Evolutionary conservation across 176 grass and related monocot genomes (phyloP).

Genomic region (Avena sativa): DNA sequence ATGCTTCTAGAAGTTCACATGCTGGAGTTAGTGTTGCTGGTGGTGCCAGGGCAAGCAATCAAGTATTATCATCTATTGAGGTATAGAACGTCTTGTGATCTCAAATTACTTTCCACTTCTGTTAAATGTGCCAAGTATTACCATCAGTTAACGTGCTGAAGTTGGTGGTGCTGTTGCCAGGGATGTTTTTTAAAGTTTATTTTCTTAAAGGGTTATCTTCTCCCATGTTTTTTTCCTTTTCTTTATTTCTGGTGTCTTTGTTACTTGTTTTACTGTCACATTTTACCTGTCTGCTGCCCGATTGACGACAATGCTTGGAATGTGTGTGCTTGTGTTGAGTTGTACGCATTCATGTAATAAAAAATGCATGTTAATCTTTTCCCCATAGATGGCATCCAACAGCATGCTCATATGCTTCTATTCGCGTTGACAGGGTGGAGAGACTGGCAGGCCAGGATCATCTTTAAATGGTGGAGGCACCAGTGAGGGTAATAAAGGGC

Average conservation of each 20-base stretch:
- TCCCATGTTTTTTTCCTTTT: background rate
- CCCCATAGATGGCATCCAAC: background rate
- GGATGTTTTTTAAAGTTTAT: background rate
- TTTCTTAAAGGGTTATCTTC: background rate
- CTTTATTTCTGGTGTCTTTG: background rate
- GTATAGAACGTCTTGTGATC: constrained; percentile 47
- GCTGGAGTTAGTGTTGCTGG: constrained; percentile 42
- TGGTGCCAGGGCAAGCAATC: constrained; percentile 55
- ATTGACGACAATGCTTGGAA: constrained; percentile 23
- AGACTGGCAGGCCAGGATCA: constrained; percentile 37
- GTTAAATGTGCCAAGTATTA: background rate
- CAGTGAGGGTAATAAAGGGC: constrained; percentile 58
- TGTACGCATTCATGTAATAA: background rate
- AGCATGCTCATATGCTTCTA: constrained; percentile 15
- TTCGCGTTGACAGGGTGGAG: constrained; percentile 46
- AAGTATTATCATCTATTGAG: constrained; percentile 58
- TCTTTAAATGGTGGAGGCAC: constrained; percentile 56
- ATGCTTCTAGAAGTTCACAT: constrained; percentile 51
- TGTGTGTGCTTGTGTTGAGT: constrained; percentile 17
- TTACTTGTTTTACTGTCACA: background rate
- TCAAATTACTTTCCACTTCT: constrained; percentile 16
- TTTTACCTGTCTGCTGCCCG: background rate
- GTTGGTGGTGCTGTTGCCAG: background rate
- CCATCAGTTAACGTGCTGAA: background rate
- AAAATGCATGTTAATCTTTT: background rate